Evolutionary conservation across 495 filamentous ascomycete species (phyloP).

Genomic region (Tuber microsphaerosporum): DNA sequence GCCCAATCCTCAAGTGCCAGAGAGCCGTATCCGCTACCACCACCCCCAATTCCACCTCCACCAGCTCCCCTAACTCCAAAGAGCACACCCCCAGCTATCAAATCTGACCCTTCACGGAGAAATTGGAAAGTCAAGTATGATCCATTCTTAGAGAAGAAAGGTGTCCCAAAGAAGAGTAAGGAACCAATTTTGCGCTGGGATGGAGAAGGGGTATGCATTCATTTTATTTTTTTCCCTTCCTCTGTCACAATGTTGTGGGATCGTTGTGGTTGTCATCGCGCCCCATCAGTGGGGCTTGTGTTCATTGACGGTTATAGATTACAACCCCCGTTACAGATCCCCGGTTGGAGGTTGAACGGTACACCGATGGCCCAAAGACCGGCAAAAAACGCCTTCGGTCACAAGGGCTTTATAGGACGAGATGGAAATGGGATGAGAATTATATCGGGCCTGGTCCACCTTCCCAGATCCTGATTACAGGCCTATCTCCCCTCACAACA

Average conservation of each 20-base stretch:
- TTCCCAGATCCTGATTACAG: slow-evolving; percentile 79
- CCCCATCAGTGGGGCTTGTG: neutral
- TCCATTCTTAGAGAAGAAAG: slow-evolving; percentile 43
- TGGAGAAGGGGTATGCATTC: slow-evolving; percentile 41
- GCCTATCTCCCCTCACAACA: slow-evolving; percentile 80
- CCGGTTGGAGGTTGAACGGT: slow-evolving; percentile 56
- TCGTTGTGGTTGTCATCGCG: slow-evolving; percentile 5
- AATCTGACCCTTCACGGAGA: slow-evolving; percentile 27
- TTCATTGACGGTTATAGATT: slow-evolving; percentile 26
- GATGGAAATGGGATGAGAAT: slow-evolving; percentile 68
- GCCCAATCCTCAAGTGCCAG: slow-evolving; percentile 21
- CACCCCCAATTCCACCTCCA: slow-evolving; percentile 28
- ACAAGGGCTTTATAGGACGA: slow-evolving; percentile 64
- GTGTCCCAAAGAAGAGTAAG: slow-evolving; percentile 46
- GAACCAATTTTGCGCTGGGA: slow-evolving; percentile 40
- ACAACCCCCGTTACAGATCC: slow-evolving; percentile 39
- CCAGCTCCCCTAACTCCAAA: slow-evolving; percentile 40
- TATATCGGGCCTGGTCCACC: slow-evolving; percentile 86
- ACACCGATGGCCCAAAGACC: slow-evolving; percentile 52
- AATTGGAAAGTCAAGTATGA: slow-evolving; percentile 40
- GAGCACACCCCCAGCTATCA: slow-evolving; percentile 38
- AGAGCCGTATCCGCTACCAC: slow-evolving; percentile 18
- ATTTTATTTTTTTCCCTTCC: slow-evolving; percentile 21
- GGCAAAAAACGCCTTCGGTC: slow-evolving; percentile 62
- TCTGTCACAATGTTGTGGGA: slow-evolving; percentile 17